Evolutionary conservation across 73 alveolate species (phyloP), one percentile per base, ranked within the genome.

Genomic region (Effrenium voratum): DNA sequence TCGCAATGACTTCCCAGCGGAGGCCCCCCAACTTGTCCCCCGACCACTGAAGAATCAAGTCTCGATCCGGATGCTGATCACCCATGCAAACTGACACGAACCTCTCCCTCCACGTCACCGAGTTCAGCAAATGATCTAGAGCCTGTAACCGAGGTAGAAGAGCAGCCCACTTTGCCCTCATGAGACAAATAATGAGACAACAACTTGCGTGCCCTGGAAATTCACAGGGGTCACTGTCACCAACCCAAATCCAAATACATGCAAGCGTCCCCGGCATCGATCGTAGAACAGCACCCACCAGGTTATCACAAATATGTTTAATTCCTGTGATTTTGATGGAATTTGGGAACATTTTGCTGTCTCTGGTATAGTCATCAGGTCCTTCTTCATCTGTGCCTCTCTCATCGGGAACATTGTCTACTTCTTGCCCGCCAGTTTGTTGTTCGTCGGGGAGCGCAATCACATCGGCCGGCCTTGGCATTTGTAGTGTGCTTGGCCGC

Each of bases 231-330:
- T 19, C 63, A 52, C 8, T 19, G 8, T 52, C 63, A 52, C 77
- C 40, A 63, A 63, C 5, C 8, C 8, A 24, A 30, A 63, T 63
- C 77, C 8, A 63, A 16, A 15, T 22, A 22, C 8, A 79, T 19
- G 57, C 36, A 44, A 79, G 90, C 22, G 28, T 5, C 90, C 45
- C 46, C 1, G 90, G 90, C 26, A 79, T 43, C 2, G 43, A 3
- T 26, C 0, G 2, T 0, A 79, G 66, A 5, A 41, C 24, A 2
- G 90, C 90, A 45, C 36, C 28, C 2, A 79, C 68, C 43, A 79
- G 22, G 45, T 79, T 79, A 45, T 79, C 90, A 30, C 90, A 79
- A 2, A 79, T 46, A 28, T 79, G 90, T 30, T 79, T 79, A 36
- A 79, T 16, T 30, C 90, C 90, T 13, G 66, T 45, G 6, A 79